These are phyloP conservation scores for Pythium apleroticum DNA, from an alignment of 352 stramenopile genomes.

Conservation along the genomic window DNA sequence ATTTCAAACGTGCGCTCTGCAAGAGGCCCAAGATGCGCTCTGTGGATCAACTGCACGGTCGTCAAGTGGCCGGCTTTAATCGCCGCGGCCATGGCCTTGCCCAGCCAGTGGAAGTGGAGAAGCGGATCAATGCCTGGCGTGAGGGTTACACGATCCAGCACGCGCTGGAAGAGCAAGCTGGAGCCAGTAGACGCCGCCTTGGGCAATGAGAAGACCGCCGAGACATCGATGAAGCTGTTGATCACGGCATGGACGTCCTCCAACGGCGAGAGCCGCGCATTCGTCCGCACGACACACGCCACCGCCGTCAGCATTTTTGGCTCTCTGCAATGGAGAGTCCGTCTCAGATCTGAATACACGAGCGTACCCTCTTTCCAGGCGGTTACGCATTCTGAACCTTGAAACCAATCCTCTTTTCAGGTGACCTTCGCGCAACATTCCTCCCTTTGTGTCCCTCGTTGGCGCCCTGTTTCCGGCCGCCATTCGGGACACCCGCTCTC, in stretches of 20 bases:
- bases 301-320: slow-evolving; percentile 8
- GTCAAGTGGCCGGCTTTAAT: slow-evolving; percentile 16
- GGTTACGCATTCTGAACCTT: not conserved
- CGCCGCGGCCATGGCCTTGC: slow-evolving; percentile 14
- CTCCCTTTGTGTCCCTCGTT: not conserved
- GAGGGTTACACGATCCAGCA: slow-evolving; percentile 1
- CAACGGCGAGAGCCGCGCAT: slow-evolving; percentile 8
- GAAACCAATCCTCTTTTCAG: not conserved
- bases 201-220: slow-evolving; percentile 7
- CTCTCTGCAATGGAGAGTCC: not conserved
- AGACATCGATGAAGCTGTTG: slow-evolving; percentile 18
- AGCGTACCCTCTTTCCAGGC: not conserved
- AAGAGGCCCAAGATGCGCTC: slow-evolving; percentile 12
- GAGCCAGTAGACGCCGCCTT: slow-evolving; percentile 11
- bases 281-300: slow-evolving; percentile 10
- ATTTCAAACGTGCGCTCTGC: slow-evolving; percentile 13
- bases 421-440: slow-evolving; percentile 21
- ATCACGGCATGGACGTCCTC: slow-evolving; percentile 17
- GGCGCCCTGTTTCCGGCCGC: not conserved
- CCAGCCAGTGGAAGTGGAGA: slow-evolving; percentile 17
- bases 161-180: slow-evolving; percentile 16
- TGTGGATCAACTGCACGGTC: slow-evolving; percentile 16
- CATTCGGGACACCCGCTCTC: slow-evolving; percentile 23
- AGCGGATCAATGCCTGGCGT: slow-evolving; percentile 8
- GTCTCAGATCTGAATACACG: not conserved